Evolutionary conservation across 148 eudicot genomes (phyloP).

Genomic region (Cornus kousa): DNA sequence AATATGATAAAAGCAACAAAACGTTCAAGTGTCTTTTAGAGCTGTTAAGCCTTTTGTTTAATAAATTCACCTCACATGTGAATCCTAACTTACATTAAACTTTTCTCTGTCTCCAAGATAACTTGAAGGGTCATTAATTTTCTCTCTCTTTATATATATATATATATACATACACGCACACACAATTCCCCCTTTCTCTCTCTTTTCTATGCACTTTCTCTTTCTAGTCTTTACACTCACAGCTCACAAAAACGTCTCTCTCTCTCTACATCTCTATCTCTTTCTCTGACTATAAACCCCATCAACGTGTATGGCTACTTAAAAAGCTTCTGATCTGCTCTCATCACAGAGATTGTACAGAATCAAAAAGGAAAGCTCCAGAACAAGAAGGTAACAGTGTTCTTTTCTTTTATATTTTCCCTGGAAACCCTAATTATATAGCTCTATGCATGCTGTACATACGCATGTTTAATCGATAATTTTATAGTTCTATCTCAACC

Average conservation of each 20-base stretch:
- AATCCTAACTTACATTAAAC: neutral
- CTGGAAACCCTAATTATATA: conserved; percentile 12
- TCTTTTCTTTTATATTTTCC: neutral
- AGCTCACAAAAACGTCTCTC: neutral
- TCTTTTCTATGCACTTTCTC: neutral
- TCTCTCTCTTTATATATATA: neutral
- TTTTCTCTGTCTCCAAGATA: neutral
- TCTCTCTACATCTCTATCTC: neutral
- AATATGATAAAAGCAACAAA: neutral
- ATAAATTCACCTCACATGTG: neutral
- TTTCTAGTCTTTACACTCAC: neutral
- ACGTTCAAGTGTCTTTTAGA: conserved; percentile 3
- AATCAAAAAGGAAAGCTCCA: conserved; percentile 6
- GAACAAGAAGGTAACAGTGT: neutral
- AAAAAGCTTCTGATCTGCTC: conserved; percentile 1
- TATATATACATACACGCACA: too few species aligned
- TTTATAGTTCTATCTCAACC: neutral
- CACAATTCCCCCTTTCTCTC: neutral
- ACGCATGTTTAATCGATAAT: neutral
- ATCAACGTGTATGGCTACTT: neutral
- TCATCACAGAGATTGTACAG: conserved; percentile 1
- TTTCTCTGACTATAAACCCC: neutral
- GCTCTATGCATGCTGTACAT: neutral
- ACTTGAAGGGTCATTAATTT: neutral
- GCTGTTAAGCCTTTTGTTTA: neutral